Evolutionary conservation across 2,329 filamentous ascomycete genomes (phyloP), one percentile per base, ranked within the genome.

Genomic region (Penicillium sp.): DNA sequence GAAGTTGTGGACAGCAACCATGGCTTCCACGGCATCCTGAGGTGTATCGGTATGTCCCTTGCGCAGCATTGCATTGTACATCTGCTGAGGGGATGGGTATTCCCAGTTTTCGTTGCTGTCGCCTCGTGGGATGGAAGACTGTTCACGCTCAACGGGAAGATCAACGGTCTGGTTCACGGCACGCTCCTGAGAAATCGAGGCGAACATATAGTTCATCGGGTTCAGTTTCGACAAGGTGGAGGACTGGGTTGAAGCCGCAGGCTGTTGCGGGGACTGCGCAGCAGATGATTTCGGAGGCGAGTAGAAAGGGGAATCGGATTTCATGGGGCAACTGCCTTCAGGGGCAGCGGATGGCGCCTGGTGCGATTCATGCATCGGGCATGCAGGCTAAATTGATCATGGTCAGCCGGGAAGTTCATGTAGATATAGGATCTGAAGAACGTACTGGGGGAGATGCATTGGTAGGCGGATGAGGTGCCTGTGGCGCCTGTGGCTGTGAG

Each of bases 1-100:
- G 69, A 97, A 97, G 76, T 99, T 99, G 80, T 99, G 94, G 11
- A 97, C 91, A 0, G 91, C 89, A 6, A 99, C 94, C 94, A 99
- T 99, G 69, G 88, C 87, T 75, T 97, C 92, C 14, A 99, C 92
- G 3, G 92, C 92, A 20, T 93, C 94, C 52, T 91, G 85, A 53
- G 96, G 92, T 0, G 94, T 97, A 72, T 97, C 92, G 0, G 89
- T 92, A 75, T 97, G 94, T 55, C 94, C 94, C 76, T 99, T 99
- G 61, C 94, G 88, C 58, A 97, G 79, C 77, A 99, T 88, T 7
- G 94, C 94, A 69, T 99, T 97, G 81, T 97, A 99, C 94, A 99
- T 99, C 76, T 99, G 94, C 78, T 99, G 94, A 0, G 94, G 93
- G 0, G 92, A 97, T 0, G 94, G 94, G 71, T 99, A 99, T 75